These are phyloP conservation scores for Incumbomyces lentus DNA, from an alignment of 2,329 filamentous ascomycete genomes.

Conservation along the genomic window DNA sequence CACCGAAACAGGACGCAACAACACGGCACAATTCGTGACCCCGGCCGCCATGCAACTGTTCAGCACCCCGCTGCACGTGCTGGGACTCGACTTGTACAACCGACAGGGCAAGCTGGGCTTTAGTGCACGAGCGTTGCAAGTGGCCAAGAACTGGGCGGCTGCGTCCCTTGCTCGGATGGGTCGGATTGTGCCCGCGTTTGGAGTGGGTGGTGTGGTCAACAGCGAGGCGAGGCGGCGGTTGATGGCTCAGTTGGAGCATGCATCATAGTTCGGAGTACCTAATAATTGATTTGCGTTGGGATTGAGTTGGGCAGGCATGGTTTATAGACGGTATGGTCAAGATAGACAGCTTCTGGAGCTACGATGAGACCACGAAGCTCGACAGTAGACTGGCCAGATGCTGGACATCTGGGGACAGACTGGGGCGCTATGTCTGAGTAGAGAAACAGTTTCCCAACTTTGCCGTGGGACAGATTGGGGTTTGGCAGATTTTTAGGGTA, in stretches of 20 bases:
- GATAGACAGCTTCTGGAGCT: background rate
- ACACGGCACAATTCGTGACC: conserved; percentile 63
- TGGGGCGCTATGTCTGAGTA: too few relatives aligned
- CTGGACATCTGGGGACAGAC: too few relatives aligned
- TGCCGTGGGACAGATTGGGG: too few relatives aligned
- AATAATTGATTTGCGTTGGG: background rate
- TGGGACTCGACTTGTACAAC: conserved; percentile 79
- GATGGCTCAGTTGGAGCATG: conserved; percentile 15
- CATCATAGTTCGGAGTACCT: too few relatives aligned
- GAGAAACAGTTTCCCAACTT: too few relatives aligned
- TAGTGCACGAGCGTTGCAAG: conserved; percentile 48
- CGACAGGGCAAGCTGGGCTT: conserved; percentile 39
- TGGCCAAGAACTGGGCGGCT: conserved; percentile 63
- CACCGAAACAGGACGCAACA: conserved; percentile 20
- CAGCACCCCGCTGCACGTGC: conserved; percentile 70
- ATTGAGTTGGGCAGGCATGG: conserved; percentile 2
- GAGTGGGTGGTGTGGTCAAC: conserved; percentile 78
- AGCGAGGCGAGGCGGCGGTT: conserved; percentile 27
- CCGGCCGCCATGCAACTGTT: conserved; percentile 68
- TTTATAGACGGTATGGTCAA: background rate
- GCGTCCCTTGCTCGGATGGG: conserved; percentile 66
- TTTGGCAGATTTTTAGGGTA: too few relatives aligned
- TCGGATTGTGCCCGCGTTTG: conserved; percentile 76
- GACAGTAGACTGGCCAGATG: too few relatives aligned
- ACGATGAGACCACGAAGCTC: background rate